Evolutionary conservation across 78 protist species (phyloP), one percentile per base, ranked within the genome.

Genomic region (Dictyostelium brefeldianum): DNA sequence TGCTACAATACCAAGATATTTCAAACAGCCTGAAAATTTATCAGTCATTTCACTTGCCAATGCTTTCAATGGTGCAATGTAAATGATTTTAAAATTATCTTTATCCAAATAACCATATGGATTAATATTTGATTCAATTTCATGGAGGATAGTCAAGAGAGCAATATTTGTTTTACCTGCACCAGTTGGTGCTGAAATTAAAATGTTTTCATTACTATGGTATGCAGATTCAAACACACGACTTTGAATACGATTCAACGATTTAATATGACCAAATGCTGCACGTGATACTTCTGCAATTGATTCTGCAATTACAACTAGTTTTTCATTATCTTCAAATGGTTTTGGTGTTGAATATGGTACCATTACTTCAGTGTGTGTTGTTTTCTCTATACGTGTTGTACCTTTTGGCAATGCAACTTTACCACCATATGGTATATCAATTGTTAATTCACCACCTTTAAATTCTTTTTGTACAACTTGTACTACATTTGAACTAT

Each of bases 41-140:
- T 64, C 89, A 3, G 82, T 96, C 89, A 98, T 95, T 84, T 98
- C 99, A 5, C 97, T 67, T 0, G 99, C 99, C 41, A 99, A 96
- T 6, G 99, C 99, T 94, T 99, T 99, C 99, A 99, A 98, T 17
- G 99, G 99, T 9, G 99, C 99, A 10, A 99, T 96, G 77, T 99
- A 99, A n/a, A 99, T 94, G 11, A 99, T 97, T 87, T 99, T 99
- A 82, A 99, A 97, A 77, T 94, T 70, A 43, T 96, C 98, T 70
- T 57, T 41, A 50, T 47, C 70, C 53, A 80, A 67, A 0, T 22
- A 41, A 3, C 93, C 94, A 65, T 51, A 82, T 4, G 62, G 27
- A 59, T 41, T 74, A 11, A 43, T 64, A 74, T 89, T 83, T 5
- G 43, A 7, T 46, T 96, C 95, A 20, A 98, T 54, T 57, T 92